These are phyloP conservation scores for Rhizophagus prolifer DNA, from an alignment of 192 early-diverging fungal genomes.

Conservation along the genomic window DNA sequence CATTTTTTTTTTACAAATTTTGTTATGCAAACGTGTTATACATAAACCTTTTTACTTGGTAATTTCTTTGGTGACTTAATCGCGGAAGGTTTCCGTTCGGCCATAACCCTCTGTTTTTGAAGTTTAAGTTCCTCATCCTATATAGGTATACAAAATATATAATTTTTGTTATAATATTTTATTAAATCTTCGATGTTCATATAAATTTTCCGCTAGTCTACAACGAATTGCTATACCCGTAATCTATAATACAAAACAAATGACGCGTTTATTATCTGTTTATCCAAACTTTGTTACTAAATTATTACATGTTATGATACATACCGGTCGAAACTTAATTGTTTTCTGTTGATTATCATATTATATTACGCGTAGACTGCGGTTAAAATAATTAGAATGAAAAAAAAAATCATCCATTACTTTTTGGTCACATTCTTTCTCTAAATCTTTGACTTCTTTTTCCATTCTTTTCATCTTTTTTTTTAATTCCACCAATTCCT, in stretches of 20 bases:
- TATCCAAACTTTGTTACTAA: no score
- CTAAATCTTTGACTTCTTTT: background rate
- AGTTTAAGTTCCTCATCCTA: background rate
- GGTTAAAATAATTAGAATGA: background rate
- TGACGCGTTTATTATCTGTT: background rate
- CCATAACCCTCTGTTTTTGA: background rate
- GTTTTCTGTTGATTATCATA: no score
- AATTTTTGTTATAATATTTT: background rate
- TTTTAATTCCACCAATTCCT: background rate
- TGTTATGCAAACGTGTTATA: background rate
- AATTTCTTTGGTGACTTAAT: background rate
- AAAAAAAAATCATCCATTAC: background rate
- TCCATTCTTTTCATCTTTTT: constrained; percentile 12
- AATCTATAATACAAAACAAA: background rate
- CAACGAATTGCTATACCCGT: no score
- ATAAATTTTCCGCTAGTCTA: background rate
- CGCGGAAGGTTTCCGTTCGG: background rate
- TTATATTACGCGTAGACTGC: background rate
- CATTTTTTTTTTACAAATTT: background rate
- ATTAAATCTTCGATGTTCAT: background rate
- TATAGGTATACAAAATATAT: background rate
- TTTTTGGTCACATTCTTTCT: background rate
- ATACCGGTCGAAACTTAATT: no score
- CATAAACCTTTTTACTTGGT: background rate
- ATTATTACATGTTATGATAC: no score